Conservation (phyloP, 306 rosid genomes). For the Malus sylvestris region DNA sequence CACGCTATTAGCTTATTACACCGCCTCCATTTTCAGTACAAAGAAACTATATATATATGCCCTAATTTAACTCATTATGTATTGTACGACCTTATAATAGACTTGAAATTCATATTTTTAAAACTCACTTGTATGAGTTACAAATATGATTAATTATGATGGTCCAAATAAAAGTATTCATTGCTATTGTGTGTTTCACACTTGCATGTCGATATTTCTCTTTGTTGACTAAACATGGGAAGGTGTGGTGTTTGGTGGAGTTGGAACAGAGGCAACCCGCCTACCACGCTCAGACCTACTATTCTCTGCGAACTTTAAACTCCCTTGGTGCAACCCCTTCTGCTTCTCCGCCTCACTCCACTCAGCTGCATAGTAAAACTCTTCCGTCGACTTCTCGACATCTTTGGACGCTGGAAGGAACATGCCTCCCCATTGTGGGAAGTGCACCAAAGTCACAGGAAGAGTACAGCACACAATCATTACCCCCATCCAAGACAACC, state of each 20-base stretch:
- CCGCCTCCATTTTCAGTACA: no score
- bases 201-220: not conserved
- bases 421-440: conserved; percentile 97
- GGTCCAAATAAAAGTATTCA: no score
- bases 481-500: conserved; percentile 61
- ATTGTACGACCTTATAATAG: no score
- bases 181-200: not conserved
- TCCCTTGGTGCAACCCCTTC: conserved; percentile 51
- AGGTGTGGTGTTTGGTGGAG: conserved; percentile 71
- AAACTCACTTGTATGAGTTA: no score
- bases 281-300: conserved; percentile 78
- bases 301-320: conserved; percentile 85
- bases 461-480: conserved; percentile 75
- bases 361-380: conserved; percentile 58
- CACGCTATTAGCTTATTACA: no score
- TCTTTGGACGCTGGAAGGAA: conserved; percentile 63
- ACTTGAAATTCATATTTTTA: no score
- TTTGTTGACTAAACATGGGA: conserved; percentile 24
- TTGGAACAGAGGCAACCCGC: conserved; percentile 54
- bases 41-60: no score
- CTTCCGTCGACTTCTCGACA: conserved; percentile 38
- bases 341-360: conserved; percentile 68
- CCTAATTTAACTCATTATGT: no score
- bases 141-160: not conserved
- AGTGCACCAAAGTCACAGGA: conserved; percentile 64